Evolutionary conservation across 1,284 basidiomycete genomes (phyloP).

Genomic region (Ganoderma resinaceum): DNA sequence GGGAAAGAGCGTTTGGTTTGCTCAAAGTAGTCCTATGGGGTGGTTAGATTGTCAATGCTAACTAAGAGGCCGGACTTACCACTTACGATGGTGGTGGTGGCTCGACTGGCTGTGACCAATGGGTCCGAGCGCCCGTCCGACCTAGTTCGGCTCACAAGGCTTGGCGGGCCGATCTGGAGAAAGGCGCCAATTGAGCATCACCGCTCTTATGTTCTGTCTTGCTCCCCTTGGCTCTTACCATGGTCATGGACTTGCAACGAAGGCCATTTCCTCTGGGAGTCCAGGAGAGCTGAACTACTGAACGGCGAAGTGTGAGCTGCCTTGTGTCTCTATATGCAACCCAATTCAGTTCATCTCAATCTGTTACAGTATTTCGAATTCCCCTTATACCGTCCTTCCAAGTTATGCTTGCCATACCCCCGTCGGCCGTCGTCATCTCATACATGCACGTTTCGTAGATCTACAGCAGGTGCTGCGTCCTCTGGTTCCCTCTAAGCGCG

Average conservation of each 20-base stretch:
- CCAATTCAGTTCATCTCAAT: background rate
- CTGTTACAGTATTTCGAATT: background rate
- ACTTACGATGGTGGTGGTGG: background rate
- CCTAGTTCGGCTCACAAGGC: background rate
- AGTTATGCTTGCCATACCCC: background rate
- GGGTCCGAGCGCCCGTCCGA: background rate
- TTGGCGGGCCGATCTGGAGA: background rate
- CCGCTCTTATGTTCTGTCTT: background rate
- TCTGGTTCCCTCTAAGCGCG: background rate
- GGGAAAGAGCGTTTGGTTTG: background rate
- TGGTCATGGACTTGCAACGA: background rate
- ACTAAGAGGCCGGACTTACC: no score
- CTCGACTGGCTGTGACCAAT: background rate
- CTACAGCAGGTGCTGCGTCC: background rate
- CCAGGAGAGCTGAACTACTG: no score
- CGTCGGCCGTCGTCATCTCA: background rate
- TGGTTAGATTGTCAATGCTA: no score
- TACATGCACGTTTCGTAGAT: slow-evolving; percentile 4
- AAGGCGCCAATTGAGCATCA: no score
- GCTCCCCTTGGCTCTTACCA: background rate
- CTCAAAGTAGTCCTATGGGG: no score
- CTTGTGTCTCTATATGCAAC: no score
- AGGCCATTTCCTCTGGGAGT: no score
- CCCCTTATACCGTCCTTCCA: background rate
- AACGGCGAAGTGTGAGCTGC: no score